These are phyloP conservation scores for Ustilago loliicola DNA, from an alignment of 1,284 basidiomycete species.

Conservation along the genomic window DNA sequence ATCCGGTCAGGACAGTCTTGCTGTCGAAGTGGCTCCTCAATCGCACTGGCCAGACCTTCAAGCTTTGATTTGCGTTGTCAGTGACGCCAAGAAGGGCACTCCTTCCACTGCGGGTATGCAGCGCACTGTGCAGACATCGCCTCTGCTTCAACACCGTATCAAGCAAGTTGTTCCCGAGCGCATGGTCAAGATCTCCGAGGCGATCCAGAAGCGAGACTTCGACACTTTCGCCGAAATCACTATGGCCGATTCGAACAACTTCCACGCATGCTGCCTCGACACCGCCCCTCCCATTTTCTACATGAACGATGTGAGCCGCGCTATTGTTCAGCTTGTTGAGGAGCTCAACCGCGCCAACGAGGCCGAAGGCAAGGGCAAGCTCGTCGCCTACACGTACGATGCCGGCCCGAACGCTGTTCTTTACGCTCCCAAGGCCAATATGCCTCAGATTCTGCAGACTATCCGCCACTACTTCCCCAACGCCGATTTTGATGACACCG, in stretches of 20 bases:
- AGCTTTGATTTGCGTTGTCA: constrained; percentile 96
- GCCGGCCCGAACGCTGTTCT: constrained; percentile 99
- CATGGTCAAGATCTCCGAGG: constrained; percentile 84
- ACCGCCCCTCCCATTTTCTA: constrained; percentile 98
- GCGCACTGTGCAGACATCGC: constrained; percentile 90
- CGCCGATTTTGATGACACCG: constrained; percentile 69
- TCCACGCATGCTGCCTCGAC: constrained; percentile 97
- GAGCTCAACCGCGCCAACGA: constrained; percentile 89
- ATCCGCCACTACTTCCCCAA: constrained; percentile 70
- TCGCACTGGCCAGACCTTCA: constrained; percentile 85
- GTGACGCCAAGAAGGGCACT: constrained; percentile 96
- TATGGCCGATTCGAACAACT: constrained; percentile 91
- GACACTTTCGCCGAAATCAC: constrained; percentile 89
- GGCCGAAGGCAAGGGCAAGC: constrained; percentile 75
- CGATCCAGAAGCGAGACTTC: constrained; percentile 87
- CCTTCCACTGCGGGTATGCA: constrained; percentile 97
- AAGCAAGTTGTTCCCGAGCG: constrained; percentile 85
- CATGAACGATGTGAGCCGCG: constrained; percentile 91
- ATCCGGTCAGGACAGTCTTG: constrained; percentile 87
- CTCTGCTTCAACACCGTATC: constrained; percentile 90
- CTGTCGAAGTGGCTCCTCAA: constrained; percentile 79
- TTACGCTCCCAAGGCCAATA: constrained; percentile 79
- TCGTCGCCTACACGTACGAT: constrained; percentile 97
- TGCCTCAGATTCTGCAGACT: constrained; percentile 53
- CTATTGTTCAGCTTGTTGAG: constrained; percentile 75